Conservation (phyloP, 1,284 basidiomycete genomes). For the Ustilago shanxiensis region DNA sequence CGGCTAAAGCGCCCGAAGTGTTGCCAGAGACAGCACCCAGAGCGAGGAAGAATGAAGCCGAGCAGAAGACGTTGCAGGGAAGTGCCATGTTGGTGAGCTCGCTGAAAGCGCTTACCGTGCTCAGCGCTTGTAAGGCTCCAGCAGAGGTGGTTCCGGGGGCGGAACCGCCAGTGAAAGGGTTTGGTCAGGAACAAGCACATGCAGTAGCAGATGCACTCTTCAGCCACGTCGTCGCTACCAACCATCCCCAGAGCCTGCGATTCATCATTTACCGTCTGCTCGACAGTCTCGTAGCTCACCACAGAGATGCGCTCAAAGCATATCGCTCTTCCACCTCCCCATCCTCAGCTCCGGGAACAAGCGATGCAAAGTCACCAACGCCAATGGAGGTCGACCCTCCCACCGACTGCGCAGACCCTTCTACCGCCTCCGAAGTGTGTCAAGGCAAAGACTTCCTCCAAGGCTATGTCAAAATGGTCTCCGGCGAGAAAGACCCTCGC, state of each 20-base stretch:
- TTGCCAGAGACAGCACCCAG: slow-evolving; percentile 58
- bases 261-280: slow-evolving; percentile 85
- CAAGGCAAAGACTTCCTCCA: slow-evolving; percentile 78
- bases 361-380: background rate
- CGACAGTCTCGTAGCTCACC: slow-evolving; percentile 81
- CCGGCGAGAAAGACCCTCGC: slow-evolving; percentile 97
- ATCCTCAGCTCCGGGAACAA: background rate
- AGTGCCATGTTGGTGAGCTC: slow-evolving; percentile 62
- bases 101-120: slow-evolving; percentile 79
- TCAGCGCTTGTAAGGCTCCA: slow-evolving; percentile 70
- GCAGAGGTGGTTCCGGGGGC: background rate
- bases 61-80: slow-evolving; percentile 54
- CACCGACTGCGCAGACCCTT: slow-evolving; percentile 1
- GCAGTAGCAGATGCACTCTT: slow-evolving; percentile 80
- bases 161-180: slow-evolving; percentile 73
- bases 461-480: slow-evolving; percentile 83
- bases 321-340: slow-evolving; percentile 19
- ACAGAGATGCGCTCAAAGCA: slow-evolving; percentile 72
- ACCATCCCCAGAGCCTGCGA: slow-evolving; percentile 84
- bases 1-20: slow-evolving; percentile 49
- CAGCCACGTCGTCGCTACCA: slow-evolving; percentile 82
- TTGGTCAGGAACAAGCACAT: slow-evolving; percentile 80
- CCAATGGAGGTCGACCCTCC: slow-evolving; percentile 33
- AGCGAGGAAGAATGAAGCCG: slow-evolving; percentile 41
- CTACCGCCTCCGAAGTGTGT: slow-evolving; percentile 21